phyloP scores from a whole-genome alignment of 176 grass and related monocot genomes.

The Lolium perenne region DNA sequence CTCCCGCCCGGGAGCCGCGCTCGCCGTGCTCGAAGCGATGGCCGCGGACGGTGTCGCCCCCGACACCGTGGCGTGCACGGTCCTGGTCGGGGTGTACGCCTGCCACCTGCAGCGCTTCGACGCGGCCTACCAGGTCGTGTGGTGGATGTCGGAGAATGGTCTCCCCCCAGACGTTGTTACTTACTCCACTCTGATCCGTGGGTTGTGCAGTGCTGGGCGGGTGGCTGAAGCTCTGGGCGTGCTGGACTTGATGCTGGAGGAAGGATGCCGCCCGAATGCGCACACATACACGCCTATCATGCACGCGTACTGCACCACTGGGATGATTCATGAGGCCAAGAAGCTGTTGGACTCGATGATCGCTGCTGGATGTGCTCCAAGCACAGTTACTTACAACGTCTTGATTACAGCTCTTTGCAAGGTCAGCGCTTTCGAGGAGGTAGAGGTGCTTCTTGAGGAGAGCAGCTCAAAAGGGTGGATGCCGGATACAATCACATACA shows the following conservation, averaged over 20 bases:
- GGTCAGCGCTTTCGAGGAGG: conserved; percentile 59
- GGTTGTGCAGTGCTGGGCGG: conserved; percentile 66
- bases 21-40: conserved; percentile 69
- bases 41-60: conserved; percentile 44
- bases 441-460: conserved; percentile 62
- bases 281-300: conserved; percentile 84
- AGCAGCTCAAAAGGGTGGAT: conserved; percentile 62
- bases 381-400: conserved; percentile 78
- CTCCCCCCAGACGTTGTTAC: conserved; percentile 74
- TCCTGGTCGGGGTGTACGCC: conserved; percentile 77
- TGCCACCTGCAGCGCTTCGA: conserved; percentile 61
- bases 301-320: conserved; percentile 61
- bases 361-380: conserved; percentile 58
- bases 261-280: conserved; percentile 73
- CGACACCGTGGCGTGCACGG: conserved; percentile 65
- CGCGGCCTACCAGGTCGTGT: conserved; percentile 68
- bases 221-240: conserved; percentile 80
- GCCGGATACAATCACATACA: conserved; percentile 84
- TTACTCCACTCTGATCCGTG: conserved; percentile 78
- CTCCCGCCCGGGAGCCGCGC: conserved; percentile 40
- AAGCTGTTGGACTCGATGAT: conserved; percentile 66
- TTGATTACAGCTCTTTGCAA: conserved; percentile 77
- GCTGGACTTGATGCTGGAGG: conserved; percentile 83
- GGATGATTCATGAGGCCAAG: conserved; percentile 65
- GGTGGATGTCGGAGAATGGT: conserved; percentile 57